Conservation (phyloP, 164 flowering plant genomes). For the Liriodendron chinense region DNA sequence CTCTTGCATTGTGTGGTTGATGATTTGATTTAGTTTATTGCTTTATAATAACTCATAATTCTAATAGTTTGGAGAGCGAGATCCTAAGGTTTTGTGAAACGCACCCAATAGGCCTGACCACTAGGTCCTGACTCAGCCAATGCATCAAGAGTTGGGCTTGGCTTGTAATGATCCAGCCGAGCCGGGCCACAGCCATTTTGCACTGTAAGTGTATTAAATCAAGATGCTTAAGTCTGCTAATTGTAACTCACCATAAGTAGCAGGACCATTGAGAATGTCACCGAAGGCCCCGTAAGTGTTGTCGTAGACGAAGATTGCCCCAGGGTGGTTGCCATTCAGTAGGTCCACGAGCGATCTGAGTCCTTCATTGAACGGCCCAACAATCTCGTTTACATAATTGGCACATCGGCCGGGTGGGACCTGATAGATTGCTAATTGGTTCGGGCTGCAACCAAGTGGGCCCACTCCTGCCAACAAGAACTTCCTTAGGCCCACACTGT, state of each 20-base stretch:
- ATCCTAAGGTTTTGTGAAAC: too few relatives aligned
- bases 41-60: too few relatives aligned
- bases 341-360: slow-evolving; percentile 51
- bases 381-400: slow-evolving; percentile 54
- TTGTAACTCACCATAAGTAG: slow-evolving; percentile 41
- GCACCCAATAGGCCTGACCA: too few relatives aligned
- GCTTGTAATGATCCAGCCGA: neutral
- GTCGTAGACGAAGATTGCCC: slow-evolving; percentile 50
- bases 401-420: slow-evolving; percentile 55
- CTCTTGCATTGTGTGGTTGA: too few relatives aligned
- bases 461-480: slow-evolving; percentile 67
- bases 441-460: slow-evolving; percentile 80
- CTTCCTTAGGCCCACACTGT: slow-evolving; percentile 71
- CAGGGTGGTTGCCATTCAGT: slow-evolving; percentile 51
- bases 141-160: neutral
- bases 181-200: neutral
- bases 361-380: slow-evolving; percentile 58
- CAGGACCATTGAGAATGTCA: slow-evolving; percentile 66
- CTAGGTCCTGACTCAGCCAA: neutral
- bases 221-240: neutral
- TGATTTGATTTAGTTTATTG: too few relatives aligned
- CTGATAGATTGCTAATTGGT: slow-evolving; percentile 47
- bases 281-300: slow-evolving; percentile 56
- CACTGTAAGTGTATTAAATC: neutral
- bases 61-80: too few relatives aligned